Evolutionary conservation across 1,139 yeast species (phyloP), one percentile per base, ranked within the genome.

Genomic region (Kodamaea suecica): DNA sequence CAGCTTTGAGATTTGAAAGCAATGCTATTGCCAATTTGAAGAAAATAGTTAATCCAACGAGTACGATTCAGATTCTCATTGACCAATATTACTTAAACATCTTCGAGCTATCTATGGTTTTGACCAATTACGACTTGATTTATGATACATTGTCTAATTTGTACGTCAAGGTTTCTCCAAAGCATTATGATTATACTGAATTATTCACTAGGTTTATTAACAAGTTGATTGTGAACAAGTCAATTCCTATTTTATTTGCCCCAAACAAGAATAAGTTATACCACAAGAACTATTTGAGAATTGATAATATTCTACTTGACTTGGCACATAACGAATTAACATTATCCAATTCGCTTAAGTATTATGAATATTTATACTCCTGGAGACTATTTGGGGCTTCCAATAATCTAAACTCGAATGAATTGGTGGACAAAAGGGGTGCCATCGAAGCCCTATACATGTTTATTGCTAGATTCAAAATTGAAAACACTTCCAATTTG

Each of bases 361-460:
- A 66, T 42, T 76, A 74, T 51, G 73, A 79, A 48, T 69, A 74
- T 25, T 55, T 76, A 35, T 78, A 76, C 48, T 60, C 83, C 0
- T 74, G 81, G 71, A 70, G 85, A 45, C 50, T 45, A 29, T 53
- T 61, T 50, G 59, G 69, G 27, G 47, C 55, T 2, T 38, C 57
- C 3, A 37, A 36, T 19, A 34, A 36, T n/a, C 37, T 57, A 27
- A 54, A 53, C 13, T 38, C 49, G 14, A 52, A 49, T 14, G 45
- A 50, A 21, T 38, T 48, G 39, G 44, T 38, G 7, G 80, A 78
- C 50, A 70, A 62, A 42, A 58, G 84, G 44, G 76, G 78, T 4
- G 76, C 84, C 1, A 59, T 70, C 17, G 83, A 80, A 46, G 63
- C 82, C 1, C 58, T 80, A 34, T 78, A 78, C 47, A 59, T 66